Base-by-base conservation (phyloP, 2,329 filamentous ascomycete genomes). In the Boeremia exigua region DNA sequence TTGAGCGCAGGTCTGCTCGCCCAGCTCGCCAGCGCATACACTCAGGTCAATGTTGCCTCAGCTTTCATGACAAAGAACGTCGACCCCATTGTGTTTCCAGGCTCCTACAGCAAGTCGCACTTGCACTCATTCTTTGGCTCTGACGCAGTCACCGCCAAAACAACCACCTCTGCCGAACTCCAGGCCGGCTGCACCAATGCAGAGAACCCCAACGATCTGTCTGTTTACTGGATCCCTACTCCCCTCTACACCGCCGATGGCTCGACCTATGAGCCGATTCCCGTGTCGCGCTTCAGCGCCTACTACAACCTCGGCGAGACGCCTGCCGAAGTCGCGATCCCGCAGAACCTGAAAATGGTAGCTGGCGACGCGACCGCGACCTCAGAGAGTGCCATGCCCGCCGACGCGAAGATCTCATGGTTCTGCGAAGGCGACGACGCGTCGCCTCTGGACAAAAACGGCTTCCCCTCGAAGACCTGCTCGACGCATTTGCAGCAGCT, bases 181-280 rank as follows among this genome's bases (percentile, higher is more conserved):
- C 78, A 79, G 36, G 60, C 66, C 3, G 79, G 80, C 8, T 82
- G 80, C 71, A 77, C 78, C 9, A 77, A 73, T 8, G 76, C 71
- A 14, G 68, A 79, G 56, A 81, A 81, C 67, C 76, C 78, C 17
- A 81, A 82, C 49, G 80, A 82, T 53, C 66, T 80, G 1, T 80
- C 77, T 0, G 68, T 75, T 4, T 81, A 82, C 72, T 82, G 77
- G 79, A 70, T 76, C 0, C 79, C 79, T 0, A 81, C 79, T 0
- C 69, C 80, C 14, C 72, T 77, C 1, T 76, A 74, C 60, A 75
- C 73, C 33, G 61, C 72, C 19, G 69, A 72, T 32, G 64, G 56
- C n/a, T 74, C 70, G 32, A 75, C 62, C 7, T 69, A 74, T 74
- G 11, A 72, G 61, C 48, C 66, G 68, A 43, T 69, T 0, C 68